Conservation (phyloP, 768 basidiomycete species). For the Butyriboletus loyo region DNA sequence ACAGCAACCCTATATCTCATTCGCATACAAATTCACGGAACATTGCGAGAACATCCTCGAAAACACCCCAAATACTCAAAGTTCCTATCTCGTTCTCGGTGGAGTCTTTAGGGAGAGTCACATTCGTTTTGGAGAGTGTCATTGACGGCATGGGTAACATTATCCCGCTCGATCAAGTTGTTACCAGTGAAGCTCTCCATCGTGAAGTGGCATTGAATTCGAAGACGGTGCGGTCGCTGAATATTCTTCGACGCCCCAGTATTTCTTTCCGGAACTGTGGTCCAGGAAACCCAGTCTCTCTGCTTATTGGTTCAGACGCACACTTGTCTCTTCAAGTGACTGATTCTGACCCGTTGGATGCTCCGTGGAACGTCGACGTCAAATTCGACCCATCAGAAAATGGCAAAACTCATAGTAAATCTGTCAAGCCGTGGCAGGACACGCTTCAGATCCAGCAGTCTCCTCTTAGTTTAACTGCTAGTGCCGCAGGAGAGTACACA, state of each 20-base stretch:
- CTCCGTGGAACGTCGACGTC: constrained; percentile 64
- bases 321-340: constrained; percentile 51
- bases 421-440: constrained; percentile 61
- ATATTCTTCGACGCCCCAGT: constrained; percentile 67
- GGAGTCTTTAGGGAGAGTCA: constrained; percentile 61
- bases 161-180: constrained; percentile 44
- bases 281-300: constrained; percentile 61
- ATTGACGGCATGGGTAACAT: constrained; percentile 81
- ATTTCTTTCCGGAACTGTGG: constrained; percentile 75
- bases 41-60: constrained; percentile 20
- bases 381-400: constrained; percentile 55
- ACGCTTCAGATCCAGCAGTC: constrained; percentile 49
- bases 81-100: constrained; percentile 69
- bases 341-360: constrained; percentile 58
- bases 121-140: constrained; percentile 76
- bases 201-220: constrained; percentile 35
- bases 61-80: constrained; percentile 52
- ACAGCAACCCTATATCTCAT: constrained; percentile 39
- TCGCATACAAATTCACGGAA: constrained; percentile 23
- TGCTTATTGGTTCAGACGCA: constrained; percentile 69
- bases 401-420: constrained; percentile 37
- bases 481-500: constrained; percentile 73
- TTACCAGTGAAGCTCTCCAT: constrained; percentile 16
- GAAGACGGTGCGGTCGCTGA: constrained; percentile 56
- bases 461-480: constrained; percentile 49